Percentiles rank a stretch among this genome's conserved stretches.
These are phyloP conservation scores for Glaciozyma martinii DNA, from an alignment of 768 basidiomycete species.

Conservation along the genomic window DNA sequence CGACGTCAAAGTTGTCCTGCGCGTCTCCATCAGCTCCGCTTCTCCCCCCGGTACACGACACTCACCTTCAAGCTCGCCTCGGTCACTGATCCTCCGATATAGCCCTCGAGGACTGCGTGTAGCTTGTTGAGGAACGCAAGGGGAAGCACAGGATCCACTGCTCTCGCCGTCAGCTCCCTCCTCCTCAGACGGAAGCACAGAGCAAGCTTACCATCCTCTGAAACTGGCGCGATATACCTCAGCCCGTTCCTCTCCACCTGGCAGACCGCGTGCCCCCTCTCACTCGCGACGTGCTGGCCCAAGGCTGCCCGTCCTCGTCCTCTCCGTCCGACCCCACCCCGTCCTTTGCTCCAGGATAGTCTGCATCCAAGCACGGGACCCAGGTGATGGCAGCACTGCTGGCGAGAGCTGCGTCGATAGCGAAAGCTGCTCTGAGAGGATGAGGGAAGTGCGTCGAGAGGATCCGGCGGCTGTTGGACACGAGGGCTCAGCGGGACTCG, in stretches of 20 bases:
- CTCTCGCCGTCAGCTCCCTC: too few relatives aligned
- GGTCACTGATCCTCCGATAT: constrained; percentile 23
- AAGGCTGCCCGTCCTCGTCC: constrained; percentile 1
- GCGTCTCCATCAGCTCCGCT: background rate
- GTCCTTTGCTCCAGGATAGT: background rate
- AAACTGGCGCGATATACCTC: constrained; percentile 15
- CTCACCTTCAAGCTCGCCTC: constrained; percentile 26
- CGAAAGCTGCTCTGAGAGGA: constrained; percentile 8
- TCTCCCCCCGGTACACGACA: too few relatives aligned
- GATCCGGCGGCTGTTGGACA: constrained; percentile 14
- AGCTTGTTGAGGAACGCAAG: constrained; percentile 26
- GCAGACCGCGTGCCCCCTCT: constrained; percentile 9
- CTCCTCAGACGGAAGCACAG: background rate
- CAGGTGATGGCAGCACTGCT: constrained; percentile 1
- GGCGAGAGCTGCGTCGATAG: constrained; percentile 21
- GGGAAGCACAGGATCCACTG: constrained; percentile 27
- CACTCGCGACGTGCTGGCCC: background rate
- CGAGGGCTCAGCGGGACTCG: background rate
- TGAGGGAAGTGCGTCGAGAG: constrained; percentile 22
- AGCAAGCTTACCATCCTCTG: constrained; percentile 6
- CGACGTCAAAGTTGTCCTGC: constrained; percentile 30
- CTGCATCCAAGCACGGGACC: background rate
- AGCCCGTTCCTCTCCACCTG: constrained; percentile 6
- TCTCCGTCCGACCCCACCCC: background rate
- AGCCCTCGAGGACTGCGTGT: constrained; percentile 15